Base-by-base conservation (phyloP, 2,329 filamentous ascomycete species). In the Penicillium sumatraense region DNA sequence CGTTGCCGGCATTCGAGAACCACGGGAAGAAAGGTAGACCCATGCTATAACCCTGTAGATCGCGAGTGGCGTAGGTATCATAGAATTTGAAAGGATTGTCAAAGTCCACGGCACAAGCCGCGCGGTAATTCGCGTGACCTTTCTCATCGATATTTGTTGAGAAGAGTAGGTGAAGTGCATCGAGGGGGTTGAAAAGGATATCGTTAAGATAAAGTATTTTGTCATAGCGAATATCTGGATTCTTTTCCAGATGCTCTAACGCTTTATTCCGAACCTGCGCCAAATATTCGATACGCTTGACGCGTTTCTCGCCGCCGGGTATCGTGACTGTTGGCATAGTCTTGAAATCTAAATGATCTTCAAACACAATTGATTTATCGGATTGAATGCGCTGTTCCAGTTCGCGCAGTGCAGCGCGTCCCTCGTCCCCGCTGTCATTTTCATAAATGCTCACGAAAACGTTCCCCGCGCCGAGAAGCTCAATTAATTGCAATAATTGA, bases 21-120 rank as follows among this genome's bases (percentile, higher is more conserved):
- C 87, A 89, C 0, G 89, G 89, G 66, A 83, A 93, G 68, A 91
- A 86, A 0, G 88, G 87, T 2, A 91, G 73, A 1, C 88, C 89
- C 66, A 87, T 84, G 24, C 83, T 81, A 66, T 83, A 88, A 0
- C 89, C 89, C 63, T 91, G 86, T 2, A 83, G 73, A 67, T 92
- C 89, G 18, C 89, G 81, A 24, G 86, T 87, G 2, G 89, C 89
- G 72, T 89, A 91, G 0, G 88, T 86, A 70, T 93, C 89, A 71
- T 93, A 92, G 68, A 89, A 90, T 59, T 89, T 87, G 73, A 90
- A 86, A 0, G 88, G 85, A 59, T 86, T 85, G 66, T 87, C 85
- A 66, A 88, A 91, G 74, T 93, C 89, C n/a, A 89, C 80, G 1
- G 87, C 87, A 66, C 89, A 92, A 2, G 87, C 88, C 3, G 88